A percentile compares a stretch with the other conserved stretches of the same genome.
Evolutionary conservation across 805 yeast species (phyloP).

Genomic region (Pichia paraexigua): DNA sequence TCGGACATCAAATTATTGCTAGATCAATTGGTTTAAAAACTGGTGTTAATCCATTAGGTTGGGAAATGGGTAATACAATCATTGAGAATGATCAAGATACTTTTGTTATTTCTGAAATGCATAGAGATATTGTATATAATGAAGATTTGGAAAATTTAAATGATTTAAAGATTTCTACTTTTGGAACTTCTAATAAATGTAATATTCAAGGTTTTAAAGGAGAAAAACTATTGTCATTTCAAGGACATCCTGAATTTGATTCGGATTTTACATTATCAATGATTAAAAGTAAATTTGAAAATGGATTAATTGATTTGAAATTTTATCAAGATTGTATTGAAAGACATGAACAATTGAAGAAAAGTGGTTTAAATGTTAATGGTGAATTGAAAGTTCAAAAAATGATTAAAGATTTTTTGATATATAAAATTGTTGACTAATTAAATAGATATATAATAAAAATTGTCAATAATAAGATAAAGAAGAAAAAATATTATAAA

Average conservation of each 20-base stretch:
- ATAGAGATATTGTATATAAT: constrained; percentile 45
- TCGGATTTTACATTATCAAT: constrained; percentile 23
- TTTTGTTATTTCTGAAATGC: constrained; percentile 41
- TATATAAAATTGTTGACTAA: neutral
- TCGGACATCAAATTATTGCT: constrained; percentile 78
- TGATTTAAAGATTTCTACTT: constrained; percentile 31
- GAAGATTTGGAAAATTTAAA: constrained; percentile 17
- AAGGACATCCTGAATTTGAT: constrained; percentile 85
- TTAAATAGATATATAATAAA: neutral
- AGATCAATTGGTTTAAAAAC: constrained; percentile 58
- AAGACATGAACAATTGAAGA: constrained; percentile 1
- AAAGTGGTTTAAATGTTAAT: constrained; percentile 3
- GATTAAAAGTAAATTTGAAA: constrained; percentile 1
- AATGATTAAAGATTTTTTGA: constrained; percentile 1
- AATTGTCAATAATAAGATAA: neutral
- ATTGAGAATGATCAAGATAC: constrained; percentile 31
- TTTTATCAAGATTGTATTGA: constrained; percentile 1
- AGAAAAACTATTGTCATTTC: constrained; percentile 54
- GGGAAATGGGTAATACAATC: constrained; percentile 60
- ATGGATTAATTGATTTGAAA: constrained; percentile 9
- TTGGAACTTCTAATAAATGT: constrained; percentile 53
- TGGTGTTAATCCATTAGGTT: constrained; percentile 50
- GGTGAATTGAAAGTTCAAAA: constrained; percentile 5
- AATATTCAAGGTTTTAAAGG: constrained; percentile 58
- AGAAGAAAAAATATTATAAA: neutral